Evolutionary conservation across 2,329 filamentous ascomycete species (phyloP).

Genomic region (Paraphaeosphaeria minitans): DNA sequence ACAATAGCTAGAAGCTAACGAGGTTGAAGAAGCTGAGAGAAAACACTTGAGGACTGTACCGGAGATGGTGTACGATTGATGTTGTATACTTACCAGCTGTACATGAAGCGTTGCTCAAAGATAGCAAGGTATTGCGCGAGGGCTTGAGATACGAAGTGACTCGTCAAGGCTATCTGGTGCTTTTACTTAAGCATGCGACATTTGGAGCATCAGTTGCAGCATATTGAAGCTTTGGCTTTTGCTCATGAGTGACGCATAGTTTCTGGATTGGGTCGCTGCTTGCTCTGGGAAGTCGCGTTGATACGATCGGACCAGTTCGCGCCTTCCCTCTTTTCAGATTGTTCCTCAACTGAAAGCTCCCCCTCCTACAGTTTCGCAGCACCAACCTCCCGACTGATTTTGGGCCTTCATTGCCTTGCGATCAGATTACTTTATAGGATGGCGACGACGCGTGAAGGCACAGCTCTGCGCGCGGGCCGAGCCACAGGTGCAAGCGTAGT

Average conservation of each 20-base stretch:
- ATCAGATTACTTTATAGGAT: background rate
- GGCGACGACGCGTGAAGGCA: background rate
- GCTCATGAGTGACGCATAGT: too few species aligned
- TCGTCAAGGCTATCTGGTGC: too few species aligned
- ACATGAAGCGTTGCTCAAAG: background rate
- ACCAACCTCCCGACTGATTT: background rate
- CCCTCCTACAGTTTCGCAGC: background rate
- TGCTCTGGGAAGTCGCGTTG: background rate
- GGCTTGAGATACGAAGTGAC: background rate
- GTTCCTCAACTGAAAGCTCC: background rate
- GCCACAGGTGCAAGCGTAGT: background rate
- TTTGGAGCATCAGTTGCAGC: too few species aligned
- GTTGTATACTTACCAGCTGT: slow-evolving; percentile 10
- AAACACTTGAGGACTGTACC: background rate
- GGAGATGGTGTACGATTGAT: slow-evolving; percentile 9
- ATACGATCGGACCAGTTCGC: background rate
- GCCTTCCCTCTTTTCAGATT: slow-evolving; percentile 8
- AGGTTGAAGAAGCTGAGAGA: background rate
- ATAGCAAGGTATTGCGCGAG: background rate
- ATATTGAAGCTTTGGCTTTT: too few species aligned
- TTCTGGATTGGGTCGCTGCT: background rate
- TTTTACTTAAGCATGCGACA: too few species aligned
- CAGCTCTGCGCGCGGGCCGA: background rate
- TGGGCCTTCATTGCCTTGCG: background rate
- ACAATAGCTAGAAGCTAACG: background rate